Conservation (phyloP, 176 grass and related monocot species). For the Eremochloa ophiuroides region DNA sequence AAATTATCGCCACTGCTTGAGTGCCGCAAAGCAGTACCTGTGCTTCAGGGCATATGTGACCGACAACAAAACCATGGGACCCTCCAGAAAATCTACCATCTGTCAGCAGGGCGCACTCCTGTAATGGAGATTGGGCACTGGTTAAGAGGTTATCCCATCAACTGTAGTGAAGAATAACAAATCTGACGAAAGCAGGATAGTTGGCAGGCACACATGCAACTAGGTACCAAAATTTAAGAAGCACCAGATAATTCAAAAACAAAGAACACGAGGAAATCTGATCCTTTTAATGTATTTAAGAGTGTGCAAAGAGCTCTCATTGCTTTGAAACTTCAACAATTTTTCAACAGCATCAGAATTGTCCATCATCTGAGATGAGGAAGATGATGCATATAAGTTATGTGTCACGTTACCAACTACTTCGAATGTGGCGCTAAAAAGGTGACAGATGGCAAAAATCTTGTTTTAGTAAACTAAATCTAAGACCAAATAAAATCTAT, state of each 20-base stretch:
- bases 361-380: neutral
- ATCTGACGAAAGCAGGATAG: slow-evolving; percentile 9
- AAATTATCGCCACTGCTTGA: neutral
- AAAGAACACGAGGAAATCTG: neutral
- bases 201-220: neutral
- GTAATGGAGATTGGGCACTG: slow-evolving; percentile 19
- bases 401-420: neutral
- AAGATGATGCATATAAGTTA: neutral
- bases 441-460: neutral
- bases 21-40: slow-evolving; percentile 50
- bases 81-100: slow-evolving; percentile 99
- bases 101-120: slow-evolving; percentile 93
- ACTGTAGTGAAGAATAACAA: neutral
- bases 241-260: neutral
- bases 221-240: neutral
- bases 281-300: neutral
- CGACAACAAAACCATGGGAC: slow-evolving; percentile 98
- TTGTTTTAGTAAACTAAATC: neutral
- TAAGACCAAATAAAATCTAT: neutral
- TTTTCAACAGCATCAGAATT: slow-evolving; percentile 15
- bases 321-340: neutral
- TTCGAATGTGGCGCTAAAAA: neutral
- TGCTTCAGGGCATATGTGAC: slow-evolving; percentile 96
- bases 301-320: neutral
- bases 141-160: neutral